Evolutionary conservation across 2,329 filamentous ascomycete genomes (phyloP).

Genomic region (Immersiporthe knoxdaviesiana): DNA sequence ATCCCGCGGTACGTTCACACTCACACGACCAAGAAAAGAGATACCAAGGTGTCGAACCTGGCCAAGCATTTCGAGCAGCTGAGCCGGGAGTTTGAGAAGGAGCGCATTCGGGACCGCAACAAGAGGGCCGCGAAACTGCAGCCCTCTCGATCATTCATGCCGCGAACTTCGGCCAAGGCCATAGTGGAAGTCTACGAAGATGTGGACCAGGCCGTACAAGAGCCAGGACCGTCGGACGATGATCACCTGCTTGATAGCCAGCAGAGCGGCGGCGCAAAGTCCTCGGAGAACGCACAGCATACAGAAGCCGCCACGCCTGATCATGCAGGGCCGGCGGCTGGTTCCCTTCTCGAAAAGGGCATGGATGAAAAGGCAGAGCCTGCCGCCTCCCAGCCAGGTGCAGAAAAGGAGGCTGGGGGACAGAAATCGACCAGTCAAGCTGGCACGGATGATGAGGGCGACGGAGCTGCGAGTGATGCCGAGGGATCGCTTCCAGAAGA

Average conservation of each 20-base stretch:
- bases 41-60: slow-evolving; percentile 84
- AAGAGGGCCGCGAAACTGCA: slow-evolving; percentile 77
- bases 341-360: slow-evolving; percentile 23
- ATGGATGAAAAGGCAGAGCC: slow-evolving; percentile 28
- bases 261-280: slow-evolving; percentile 40
- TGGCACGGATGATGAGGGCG: slow-evolving; percentile 67
- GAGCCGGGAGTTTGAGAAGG: slow-evolving; percentile 94
- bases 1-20: slow-evolving; percentile 83
- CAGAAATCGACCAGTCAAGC: slow-evolving; percentile 58
- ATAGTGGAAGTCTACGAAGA: slow-evolving; percentile 96
- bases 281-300: slow-evolving; percentile 36
- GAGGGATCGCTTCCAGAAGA: slow-evolving; percentile 73
- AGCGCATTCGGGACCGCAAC: slow-evolving; percentile 82
- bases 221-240: slow-evolving; percentile 70
- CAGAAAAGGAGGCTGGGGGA: slow-evolving; percentile 49
- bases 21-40: slow-evolving; percentile 58
- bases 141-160: slow-evolving; percentile 76
- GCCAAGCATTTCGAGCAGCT: slow-evolving; percentile 96
- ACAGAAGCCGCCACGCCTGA: slow-evolving; percentile 29
- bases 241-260: slow-evolving; percentile 49
- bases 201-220: slow-evolving; percentile 88
- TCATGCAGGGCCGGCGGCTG: slow-evolving; percentile 26
- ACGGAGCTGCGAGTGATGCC: slow-evolving; percentile 65
- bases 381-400: slow-evolving; percentile 40
- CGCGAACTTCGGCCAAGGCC: slow-evolving; percentile 89